Evolutionary conservation across 129 eudicot species (phyloP).

Genomic region (Centella asiatica): DNA sequence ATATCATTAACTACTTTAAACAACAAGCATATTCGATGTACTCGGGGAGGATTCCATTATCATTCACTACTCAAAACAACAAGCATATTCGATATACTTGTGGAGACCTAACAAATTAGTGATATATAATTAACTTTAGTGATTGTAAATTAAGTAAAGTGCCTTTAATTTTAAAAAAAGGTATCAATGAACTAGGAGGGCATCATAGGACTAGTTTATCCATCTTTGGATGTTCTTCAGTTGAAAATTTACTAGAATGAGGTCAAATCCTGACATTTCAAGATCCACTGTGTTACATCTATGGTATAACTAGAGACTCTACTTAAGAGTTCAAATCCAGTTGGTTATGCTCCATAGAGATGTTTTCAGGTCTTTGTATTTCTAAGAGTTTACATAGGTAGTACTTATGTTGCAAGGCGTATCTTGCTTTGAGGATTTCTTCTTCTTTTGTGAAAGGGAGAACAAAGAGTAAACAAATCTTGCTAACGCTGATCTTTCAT

Average conservation of each 20-base stretch:
- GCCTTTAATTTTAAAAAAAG: not conserved
- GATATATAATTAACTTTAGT: no score
- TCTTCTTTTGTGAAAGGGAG: not conserved
- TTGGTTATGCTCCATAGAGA: not conserved
- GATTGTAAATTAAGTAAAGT: not conserved
- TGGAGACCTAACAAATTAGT: no score
- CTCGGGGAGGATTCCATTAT: not conserved
- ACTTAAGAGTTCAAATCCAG: not conserved
- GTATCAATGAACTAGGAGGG: not conserved
- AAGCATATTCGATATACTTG: not conserved
- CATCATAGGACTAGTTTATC: not conserved
- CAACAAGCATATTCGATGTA: not conserved
- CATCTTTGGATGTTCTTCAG: not conserved
- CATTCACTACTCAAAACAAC: not conserved
- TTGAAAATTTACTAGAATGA: not conserved
- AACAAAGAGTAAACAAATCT: not conserved
- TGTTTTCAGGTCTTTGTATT: not conserved
- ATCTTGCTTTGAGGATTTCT: not conserved
- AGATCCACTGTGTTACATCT: no score
- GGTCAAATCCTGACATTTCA: no score
- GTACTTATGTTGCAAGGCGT: not conserved
- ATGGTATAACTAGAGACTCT: not conserved
- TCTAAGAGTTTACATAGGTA: not conserved
- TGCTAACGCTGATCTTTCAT: no score
- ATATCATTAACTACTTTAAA: not conserved